These are phyloP conservation scores for Eucalyptus pumila DNA, from an alignment of 345 rosid genomes.

Conservation along the genomic window DNA sequence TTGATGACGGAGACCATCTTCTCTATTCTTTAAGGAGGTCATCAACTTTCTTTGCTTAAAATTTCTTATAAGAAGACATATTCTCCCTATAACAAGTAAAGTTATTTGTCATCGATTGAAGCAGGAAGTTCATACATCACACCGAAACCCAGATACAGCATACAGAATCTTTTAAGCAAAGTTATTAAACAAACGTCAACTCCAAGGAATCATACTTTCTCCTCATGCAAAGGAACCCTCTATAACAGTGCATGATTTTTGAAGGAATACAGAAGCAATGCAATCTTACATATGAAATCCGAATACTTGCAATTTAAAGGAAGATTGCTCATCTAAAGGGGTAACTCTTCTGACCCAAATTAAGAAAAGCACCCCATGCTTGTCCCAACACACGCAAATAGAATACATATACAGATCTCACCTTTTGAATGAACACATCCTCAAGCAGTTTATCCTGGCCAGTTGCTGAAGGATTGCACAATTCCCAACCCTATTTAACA, in stretches of 20 bases:
- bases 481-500: slow-evolving; percentile 22
- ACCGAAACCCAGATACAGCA: background rate
- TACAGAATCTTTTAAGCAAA: background rate
- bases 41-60: background rate
- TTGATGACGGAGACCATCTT: background rate
- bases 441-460: slow-evolving; percentile 21
- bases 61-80: background rate
- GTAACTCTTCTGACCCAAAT: background rate
- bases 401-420: slow-evolving; percentile 1
- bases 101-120: background rate
- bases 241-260: background rate
- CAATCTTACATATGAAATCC: background rate
- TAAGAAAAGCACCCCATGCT: background rate
- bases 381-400: background rate
- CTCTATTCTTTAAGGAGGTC: background rate
- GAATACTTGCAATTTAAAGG: background rate
- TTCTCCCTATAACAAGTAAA: background rate
- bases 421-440: slow-evolving; percentile 47
- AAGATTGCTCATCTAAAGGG: background rate
- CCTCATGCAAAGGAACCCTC: background rate
- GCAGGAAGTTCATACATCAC: background rate
- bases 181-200: background rate
- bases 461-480: slow-evolving; percentile 4
- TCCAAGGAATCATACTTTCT: background rate
- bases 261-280: background rate